Percentiles rank a stretch among this genome's conserved stretches.
phyloP scores from a whole-genome alignment of 257 asterid species.

The Leonotis leonurus region DNA sequence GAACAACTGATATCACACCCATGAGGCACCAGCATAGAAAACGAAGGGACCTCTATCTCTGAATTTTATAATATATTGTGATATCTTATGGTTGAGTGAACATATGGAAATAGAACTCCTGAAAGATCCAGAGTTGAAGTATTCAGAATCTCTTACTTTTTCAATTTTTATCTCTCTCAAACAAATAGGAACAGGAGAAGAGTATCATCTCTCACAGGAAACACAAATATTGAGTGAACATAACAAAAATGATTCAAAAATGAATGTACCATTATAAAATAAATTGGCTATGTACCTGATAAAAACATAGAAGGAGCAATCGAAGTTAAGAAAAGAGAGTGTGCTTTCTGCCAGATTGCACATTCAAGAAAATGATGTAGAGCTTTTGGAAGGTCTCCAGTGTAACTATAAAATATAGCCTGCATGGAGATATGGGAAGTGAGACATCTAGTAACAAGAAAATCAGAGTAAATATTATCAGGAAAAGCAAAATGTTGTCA shows the following conservation, averaged over 20 bases:
- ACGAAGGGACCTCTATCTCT: not conserved
- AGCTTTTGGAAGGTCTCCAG: slow-evolving; percentile 66
- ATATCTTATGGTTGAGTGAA: not conserved
- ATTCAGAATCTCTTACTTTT: slow-evolving; percentile 1
- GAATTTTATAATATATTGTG: not conserved
- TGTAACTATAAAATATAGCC: slow-evolving; percentile 79
- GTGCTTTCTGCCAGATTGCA: slow-evolving; percentile 90
- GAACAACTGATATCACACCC: not conserved
- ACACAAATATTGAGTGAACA: not conserved
- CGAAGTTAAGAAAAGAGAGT: slow-evolving; percentile 66
- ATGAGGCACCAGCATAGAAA: not conserved
- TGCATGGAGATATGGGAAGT: slow-evolving; percentile 34
- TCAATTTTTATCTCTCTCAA: not conserved
- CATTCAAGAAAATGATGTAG: slow-evolving; percentile 77
- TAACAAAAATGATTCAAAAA: not conserved
- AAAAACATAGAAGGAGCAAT: slow-evolving; percentile 78
- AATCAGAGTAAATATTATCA: slow-evolving; percentile 8
- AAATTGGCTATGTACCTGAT: slow-evolving; percentile 42
- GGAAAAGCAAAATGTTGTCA: slow-evolving; percentile 7
- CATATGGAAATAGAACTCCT: not conserved
- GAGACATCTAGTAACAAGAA: slow-evolving; percentile 12
- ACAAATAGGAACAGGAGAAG: not conserved
- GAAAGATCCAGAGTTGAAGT: not conserved
- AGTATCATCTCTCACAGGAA: not conserved
- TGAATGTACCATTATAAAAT: not conserved